These are phyloP conservation scores for Alternaria brassicicola DNA, from an alignment of 2,329 filamentous ascomycete species.

Conservation along the genomic window DNA sequence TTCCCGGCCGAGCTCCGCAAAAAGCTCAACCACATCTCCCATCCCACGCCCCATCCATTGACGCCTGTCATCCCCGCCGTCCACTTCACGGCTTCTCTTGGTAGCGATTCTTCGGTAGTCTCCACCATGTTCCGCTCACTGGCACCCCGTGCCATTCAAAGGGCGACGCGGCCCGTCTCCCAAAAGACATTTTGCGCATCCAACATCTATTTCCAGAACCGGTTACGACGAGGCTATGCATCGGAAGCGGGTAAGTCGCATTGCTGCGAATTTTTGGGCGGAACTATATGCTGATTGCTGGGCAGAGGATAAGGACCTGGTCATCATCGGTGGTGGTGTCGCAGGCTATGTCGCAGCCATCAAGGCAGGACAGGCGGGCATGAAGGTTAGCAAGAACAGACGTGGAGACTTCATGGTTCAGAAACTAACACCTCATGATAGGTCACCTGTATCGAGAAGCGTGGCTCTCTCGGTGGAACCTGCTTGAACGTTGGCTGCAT, in stretches of 20 bases:
- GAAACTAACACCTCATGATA: slow-evolving; percentile 48
- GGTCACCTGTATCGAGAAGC: slow-evolving; percentile 98
- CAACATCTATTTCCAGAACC: slow-evolving; percentile 56
- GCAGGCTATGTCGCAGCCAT: slow-evolving; percentile 98
- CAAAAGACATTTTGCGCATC: slow-evolving; percentile 49
- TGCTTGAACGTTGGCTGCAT: slow-evolving; percentile 99
- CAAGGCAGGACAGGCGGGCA: slow-evolving; percentile 95
- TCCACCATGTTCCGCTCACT: slow-evolving; percentile 60
- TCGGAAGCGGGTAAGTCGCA: slow-evolving; percentile 57
- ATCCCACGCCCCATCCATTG: slow-evolving; percentile 48
- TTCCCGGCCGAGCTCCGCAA: slow-evolving; percentile 37
- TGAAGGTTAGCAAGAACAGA: slow-evolving; percentile 70
- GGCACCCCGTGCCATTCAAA: slow-evolving; percentile 57
- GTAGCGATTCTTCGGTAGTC: slow-evolving; percentile 29
- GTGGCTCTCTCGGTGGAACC: slow-evolving; percentile 90
- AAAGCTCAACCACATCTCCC: slow-evolving; percentile 46
- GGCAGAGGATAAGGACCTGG: slow-evolving; percentile 89
- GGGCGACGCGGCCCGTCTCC: slow-evolving; percentile 47
- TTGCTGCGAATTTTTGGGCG: slow-evolving; percentile 22
- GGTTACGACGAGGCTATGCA: slow-evolving; percentile 63
- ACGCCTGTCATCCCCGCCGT: slow-evolving; percentile 40
- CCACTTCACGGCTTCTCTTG: slow-evolving; percentile 38
- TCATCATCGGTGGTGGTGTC: slow-evolving; percentile 97
- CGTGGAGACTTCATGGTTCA: neutral
- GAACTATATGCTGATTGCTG: slow-evolving; percentile 42